Conservation (phyloP, 2,329 filamentous ascomycete genomes). For the Emmonsiellopsis sp. region DNA sequence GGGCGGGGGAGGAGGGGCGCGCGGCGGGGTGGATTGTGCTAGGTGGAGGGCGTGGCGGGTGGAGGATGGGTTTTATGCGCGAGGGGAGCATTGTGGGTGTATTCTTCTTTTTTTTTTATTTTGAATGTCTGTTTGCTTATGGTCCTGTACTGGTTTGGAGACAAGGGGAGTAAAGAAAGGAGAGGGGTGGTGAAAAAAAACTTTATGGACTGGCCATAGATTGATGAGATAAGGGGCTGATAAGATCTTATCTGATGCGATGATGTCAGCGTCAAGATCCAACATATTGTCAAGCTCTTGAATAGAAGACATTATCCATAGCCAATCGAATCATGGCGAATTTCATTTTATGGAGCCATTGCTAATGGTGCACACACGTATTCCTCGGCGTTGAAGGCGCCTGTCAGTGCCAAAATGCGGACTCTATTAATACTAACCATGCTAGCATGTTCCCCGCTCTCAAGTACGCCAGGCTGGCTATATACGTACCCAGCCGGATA, state of each 20-base stretch:
- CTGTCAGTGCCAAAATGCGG: too few relatives aligned
- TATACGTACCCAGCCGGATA: too few relatives aligned
- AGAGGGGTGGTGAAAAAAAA: neutral
- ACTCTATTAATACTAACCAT: too few relatives aligned
- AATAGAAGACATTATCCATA: too few relatives aligned
- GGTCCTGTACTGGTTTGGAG: neutral
- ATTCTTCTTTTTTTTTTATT: neutral
- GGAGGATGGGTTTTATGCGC: conserved; percentile 6
- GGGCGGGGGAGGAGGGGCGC: neutral
- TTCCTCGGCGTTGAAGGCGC: too few relatives aligned
- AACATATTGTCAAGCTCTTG: too few relatives aligned
- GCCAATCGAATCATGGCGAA: too few relatives aligned
- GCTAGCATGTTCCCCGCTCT: too few relatives aligned
- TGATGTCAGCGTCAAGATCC: neutral
- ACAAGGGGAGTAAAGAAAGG: neutral
- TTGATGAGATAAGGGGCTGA: neutral
- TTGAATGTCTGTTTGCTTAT: neutral
- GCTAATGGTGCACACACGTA: too few relatives aligned
- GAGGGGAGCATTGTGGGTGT: conserved; percentile 5
- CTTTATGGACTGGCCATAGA: too few relatives aligned
- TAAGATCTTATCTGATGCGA: neutral
- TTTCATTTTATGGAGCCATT: too few relatives aligned
- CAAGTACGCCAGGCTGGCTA: too few relatives aligned
- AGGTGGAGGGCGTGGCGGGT: neutral
- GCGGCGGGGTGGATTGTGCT: neutral